Evolutionary conservation across 305 asterid genomes (phyloP), one percentile per base, ranked within the genome.

Genomic region (Salvia sclarea): DNA sequence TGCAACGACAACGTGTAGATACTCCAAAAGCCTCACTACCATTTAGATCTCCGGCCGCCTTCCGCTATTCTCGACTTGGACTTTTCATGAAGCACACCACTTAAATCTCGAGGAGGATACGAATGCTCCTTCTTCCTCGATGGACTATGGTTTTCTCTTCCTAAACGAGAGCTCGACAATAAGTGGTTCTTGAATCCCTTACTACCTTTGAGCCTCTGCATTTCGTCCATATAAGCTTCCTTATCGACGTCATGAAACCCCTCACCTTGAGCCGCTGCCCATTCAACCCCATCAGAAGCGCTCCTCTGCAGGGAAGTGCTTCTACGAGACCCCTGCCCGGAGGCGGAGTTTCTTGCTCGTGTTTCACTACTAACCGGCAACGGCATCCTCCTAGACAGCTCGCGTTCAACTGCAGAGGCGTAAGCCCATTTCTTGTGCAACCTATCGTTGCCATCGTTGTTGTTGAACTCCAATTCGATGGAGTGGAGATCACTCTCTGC

Each of bases 401-500:
- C 76, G 18, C 74, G 72, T 21, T 78, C 78, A 3, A 55, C 45
- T 65, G 62, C 47, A 22, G 82, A 68, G n/a, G 49, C 31, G 45
- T 62, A 54, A 44, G 75, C 81, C 85, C 83, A 79, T 48, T 78
- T 84, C 65, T 75, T 84, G 68, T 73, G 71, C 63, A 74, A 80
- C 40, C 75, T 81, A 40, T 63, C 66, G 0, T 18, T 8, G n/a
- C 73, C 78, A 14, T 44, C 60, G 12, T 63, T 70, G 30, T 72
- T 75, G 22, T 79, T 87, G 83, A 69, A 58, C 76, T 80, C 85
- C 61, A 88, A 17, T 78, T 88, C 95, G 13, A 85, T 80, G 6
- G 88, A 81, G 69, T 84, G 92, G 75, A 86, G 87, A 73, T 88
- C 95, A 50, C 92, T 88, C 59, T 85, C 95, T 14, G 72, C 80